Evolutionary conservation across 257 asterid genomes (phyloP).

Genomic region (Solanum clarkiae): DNA sequence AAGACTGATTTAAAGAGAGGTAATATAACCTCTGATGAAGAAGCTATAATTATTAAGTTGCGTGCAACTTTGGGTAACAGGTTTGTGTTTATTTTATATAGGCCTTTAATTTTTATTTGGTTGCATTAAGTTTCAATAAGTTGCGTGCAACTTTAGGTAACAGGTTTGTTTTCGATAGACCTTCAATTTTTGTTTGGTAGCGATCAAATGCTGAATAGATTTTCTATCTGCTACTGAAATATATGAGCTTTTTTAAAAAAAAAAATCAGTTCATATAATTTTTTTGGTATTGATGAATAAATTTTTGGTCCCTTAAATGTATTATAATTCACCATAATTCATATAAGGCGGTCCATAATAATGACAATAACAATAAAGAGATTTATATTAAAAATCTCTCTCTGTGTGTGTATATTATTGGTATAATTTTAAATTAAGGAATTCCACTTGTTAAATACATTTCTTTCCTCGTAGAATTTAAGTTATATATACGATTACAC

Average conservation of each 20-base stretch:
- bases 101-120: too few relatives aligned
- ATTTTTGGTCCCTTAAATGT: not conserved
- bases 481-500: not conserved
- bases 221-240: not conserved
- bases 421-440: too few relatives aligned
- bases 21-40: constrained; percentile 50
- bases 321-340: not conserved
- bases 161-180: constrained; percentile 19
- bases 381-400: not conserved
- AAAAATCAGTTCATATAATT: too few relatives aligned
- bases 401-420: too few relatives aligned
- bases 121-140: constrained; percentile 40
- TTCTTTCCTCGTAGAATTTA: not conserved
- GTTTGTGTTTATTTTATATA: constrained; percentile 5
- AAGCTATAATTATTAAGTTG: constrained; percentile 48
- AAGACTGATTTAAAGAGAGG: constrained; percentile 82
- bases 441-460: not conserved
- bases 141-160: constrained; percentile 65
- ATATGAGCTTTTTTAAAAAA: not conserved
- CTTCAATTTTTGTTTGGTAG: too few relatives aligned
- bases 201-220: too few relatives aligned
- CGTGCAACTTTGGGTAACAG: constrained; percentile 81
- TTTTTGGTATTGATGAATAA: not conserved
- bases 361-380: not conserved
- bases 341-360: not conserved